Conservation (phyloP, 2,329 filamentous ascomycete species). For the Sclerotinia minor region DNA sequence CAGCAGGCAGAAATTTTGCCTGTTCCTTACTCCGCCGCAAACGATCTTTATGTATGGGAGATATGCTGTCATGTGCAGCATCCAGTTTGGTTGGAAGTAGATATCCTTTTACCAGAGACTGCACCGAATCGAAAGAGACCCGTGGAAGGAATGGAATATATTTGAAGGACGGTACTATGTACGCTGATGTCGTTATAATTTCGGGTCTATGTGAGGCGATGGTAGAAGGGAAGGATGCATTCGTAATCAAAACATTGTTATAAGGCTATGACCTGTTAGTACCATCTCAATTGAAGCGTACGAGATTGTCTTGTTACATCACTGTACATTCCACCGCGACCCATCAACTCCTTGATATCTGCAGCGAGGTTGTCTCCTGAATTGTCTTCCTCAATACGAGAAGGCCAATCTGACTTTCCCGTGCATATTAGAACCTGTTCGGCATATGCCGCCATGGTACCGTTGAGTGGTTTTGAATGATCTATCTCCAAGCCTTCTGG, state of each 20-base stretch:
- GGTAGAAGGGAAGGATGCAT: slow-evolving; percentile 69
- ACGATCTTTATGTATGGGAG: slow-evolving; percentile 57
- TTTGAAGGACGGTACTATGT: slow-evolving; percentile 81
- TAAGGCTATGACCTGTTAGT: slow-evolving; percentile 62
- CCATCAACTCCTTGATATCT: slow-evolving; percentile 69
- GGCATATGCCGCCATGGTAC: slow-evolving; percentile 74
- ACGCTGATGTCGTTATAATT: slow-evolving; percentile 62
- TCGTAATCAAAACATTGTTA: slow-evolving; percentile 75
- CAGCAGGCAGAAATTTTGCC: slow-evolving; percentile 53
- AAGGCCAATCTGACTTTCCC: slow-evolving; percentile 76
- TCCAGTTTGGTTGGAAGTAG: slow-evolving; percentile 65
- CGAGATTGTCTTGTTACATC: slow-evolving; percentile 52
- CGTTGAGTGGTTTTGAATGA: slow-evolving; percentile 65
- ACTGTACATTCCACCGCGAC: slow-evolving; percentile 63
- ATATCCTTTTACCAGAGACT: slow-evolving; percentile 63
- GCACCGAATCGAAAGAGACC: slow-evolving; percentile 55
- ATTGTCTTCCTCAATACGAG: slow-evolving; percentile 80
- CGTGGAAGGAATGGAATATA: slow-evolving; percentile 73
- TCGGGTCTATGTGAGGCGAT: slow-evolving; percentile 39
- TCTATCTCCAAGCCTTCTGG: slow-evolving; percentile 74
- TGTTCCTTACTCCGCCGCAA: slow-evolving; percentile 54
- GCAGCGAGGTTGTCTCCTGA: slow-evolving; percentile 65
- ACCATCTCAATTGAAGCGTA: slow-evolving; percentile 23
- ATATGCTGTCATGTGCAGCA: slow-evolving; percentile 57
- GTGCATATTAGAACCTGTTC: slow-evolving; percentile 86